phyloP scores from a whole-genome alignment of 352 stramenopile species.

The Phytopythium ostracodes region DNA sequence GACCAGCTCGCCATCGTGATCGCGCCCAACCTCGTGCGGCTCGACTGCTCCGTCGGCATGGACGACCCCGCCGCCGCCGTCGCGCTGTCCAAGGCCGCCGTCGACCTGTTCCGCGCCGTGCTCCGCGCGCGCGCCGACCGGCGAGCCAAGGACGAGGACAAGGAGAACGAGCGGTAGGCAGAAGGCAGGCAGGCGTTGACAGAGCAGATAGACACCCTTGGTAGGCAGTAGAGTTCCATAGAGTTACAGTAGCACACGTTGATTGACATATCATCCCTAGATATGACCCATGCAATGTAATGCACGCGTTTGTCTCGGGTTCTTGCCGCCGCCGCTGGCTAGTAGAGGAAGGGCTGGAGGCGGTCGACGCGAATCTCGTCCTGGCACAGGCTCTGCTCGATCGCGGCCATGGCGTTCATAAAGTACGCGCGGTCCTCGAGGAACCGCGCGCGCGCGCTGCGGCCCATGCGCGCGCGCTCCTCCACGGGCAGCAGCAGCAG shows the following conservation, averaged over 20 bases:
- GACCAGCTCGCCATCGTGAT: slow-evolving; percentile 90
- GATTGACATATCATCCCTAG: too few relatives aligned
- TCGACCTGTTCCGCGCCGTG: slow-evolving; percentile 67
- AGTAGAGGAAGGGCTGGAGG: slow-evolving; percentile 76
- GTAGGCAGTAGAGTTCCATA: slow-evolving; percentile 2
- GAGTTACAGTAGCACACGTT: not conserved
- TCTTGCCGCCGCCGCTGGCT: not conserved
- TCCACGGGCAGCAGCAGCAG: slow-evolving; percentile 71
- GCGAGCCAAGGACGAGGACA: not conserved
- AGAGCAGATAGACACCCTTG: too few relatives aligned
- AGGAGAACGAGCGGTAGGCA: slow-evolving; percentile 6
- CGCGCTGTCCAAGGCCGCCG: slow-evolving; percentile 77
- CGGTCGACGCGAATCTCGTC: slow-evolving; percentile 77
- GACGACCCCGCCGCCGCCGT: slow-evolving; percentile 82
- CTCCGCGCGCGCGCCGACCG: slow-evolving; percentile 32
- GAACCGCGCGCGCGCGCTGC: slow-evolving; percentile 61
- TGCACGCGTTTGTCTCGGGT: too few relatives aligned
- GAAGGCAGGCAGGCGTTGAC: too few relatives aligned
- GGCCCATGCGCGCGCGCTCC: slow-evolving; percentile 70
- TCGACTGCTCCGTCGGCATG: slow-evolving; percentile 47
- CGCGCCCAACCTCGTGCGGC: slow-evolving; percentile 84
- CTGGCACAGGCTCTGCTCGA: slow-evolving; percentile 76
- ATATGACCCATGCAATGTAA: too few relatives aligned
- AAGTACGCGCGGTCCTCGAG: slow-evolving; percentile 79
- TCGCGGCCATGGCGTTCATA: slow-evolving; percentile 71